Percentiles rank a stretch among this genome's conserved stretches.
These are phyloP conservation scores for Agaricales sp. DNA, from an alignment of 1,284 basidiomycete genomes.

Conservation along the genomic window DNA sequence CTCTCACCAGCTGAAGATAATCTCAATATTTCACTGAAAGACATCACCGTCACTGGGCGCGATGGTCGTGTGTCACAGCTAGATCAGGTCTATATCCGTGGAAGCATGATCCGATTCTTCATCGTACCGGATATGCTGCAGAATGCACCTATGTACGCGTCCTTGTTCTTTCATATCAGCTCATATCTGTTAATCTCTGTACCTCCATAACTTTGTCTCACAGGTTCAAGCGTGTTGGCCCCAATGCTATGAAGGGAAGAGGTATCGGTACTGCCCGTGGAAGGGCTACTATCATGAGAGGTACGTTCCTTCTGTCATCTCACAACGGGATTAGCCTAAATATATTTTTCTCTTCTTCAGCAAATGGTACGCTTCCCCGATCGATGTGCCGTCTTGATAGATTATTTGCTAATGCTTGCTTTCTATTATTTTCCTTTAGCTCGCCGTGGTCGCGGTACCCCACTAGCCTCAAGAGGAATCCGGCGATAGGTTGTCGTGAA, in stretches of 20 bases:
- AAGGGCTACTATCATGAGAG: conserved; percentile 93
- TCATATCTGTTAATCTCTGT: background rate
- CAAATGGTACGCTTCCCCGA: conserved; percentile 42
- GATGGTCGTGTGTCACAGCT: conserved; percentile 99
- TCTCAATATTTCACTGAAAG: conserved; percentile 91
- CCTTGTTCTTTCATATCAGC: conserved; percentile 7
- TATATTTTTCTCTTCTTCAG: conserved; percentile 24
- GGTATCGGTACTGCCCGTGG: conserved; percentile 98
- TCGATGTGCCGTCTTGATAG: conserved; percentile 1
- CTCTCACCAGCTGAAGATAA: conserved; percentile 87
- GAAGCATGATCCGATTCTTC: conserved; percentile 97
- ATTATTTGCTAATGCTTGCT: background rate
- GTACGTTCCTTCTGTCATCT: conserved; percentile 30
- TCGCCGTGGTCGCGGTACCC: conserved; percentile 76
- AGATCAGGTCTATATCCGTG: conserved; percentile 98
- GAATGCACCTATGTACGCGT: conserved; percentile 95
- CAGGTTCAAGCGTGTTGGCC: conserved; percentile 98
- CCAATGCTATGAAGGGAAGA: conserved; percentile 96
- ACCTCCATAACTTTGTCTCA: background rate
- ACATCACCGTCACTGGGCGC: conserved; percentile 95
- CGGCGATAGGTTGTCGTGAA: no score
- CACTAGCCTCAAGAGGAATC: conserved; percentile 59
- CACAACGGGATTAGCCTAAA: conserved; percentile 10
- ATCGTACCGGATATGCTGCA: conserved; percentile 99
- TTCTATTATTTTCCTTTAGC: conserved; percentile 34